Conservation (phyloP, 306 rosid species). For the Lathyrus aphaca region DNA sequence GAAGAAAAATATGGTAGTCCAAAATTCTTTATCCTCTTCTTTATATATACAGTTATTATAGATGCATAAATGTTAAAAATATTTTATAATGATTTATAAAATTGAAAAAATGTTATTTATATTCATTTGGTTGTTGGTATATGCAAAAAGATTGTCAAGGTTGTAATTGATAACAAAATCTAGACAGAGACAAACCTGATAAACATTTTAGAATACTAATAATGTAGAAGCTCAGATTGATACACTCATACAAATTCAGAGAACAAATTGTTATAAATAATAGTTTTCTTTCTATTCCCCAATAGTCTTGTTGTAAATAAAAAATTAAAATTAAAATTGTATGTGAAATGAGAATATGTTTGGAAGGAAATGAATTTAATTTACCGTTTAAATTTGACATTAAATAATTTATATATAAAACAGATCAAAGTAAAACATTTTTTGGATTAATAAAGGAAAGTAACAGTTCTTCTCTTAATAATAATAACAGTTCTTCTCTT, state of each 20-base stretch:
- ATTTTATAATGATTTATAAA: neutral
- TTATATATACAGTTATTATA: no score
- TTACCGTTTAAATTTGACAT: neutral
- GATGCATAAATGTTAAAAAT: neutral
- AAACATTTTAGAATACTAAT: neutral
- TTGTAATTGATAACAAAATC: neutral
- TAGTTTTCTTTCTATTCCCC: neutral
- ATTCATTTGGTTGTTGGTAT: neutral
- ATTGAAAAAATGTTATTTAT: neutral
- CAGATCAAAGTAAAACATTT: neutral
- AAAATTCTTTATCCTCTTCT: no score
- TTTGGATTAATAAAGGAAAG: neutral
- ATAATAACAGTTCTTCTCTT: no score
- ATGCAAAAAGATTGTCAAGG: neutral
- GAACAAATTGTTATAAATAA: neutral
- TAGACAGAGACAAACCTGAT: neutral
- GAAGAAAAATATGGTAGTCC: no score
- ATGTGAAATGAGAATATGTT: neutral
- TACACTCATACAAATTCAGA: neutral
- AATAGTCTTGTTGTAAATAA: neutral
- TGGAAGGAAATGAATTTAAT: neutral
- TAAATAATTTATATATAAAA: slow-evolving; percentile 11
- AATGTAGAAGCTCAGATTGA: neutral
- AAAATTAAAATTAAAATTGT: neutral
- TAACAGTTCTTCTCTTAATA: neutral